Evolutionary conservation across 805 yeast genomes (phyloP), one percentile per base, ranked within the genome.

Genomic region (Pichia thaimueangensis): DNA sequence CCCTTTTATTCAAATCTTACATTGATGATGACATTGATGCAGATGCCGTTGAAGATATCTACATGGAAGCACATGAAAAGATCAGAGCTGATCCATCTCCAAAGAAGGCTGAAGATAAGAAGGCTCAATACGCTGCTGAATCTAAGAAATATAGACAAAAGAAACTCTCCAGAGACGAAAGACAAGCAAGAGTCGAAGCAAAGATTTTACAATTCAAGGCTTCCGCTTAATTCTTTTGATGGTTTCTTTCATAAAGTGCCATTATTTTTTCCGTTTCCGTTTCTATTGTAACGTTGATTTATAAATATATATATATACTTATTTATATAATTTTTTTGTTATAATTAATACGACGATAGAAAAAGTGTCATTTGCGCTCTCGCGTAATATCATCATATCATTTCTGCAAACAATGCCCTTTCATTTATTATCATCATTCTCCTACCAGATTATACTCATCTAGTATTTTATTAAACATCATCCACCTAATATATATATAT

Each of bases 41-140:
- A 61, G 98, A 93, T 65, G 86, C 83, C 58, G 67, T 93, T 60
- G 98, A 93, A 80, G 98, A 93, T 67, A 69, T 93, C 70, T 93
- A 91, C 89, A 61, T 78, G 56, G 83, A 80, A 63, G 98, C 98
- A 64, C 97, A 88, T 73, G 94, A 78, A 67, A 78, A 81, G 61
- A 93, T 93, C 80, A 89, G 97, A 78, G 97, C 68, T 56, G 94
- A 91, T 78, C 98, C 98, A 70, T 49, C 80, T 56, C 79, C 79
- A 84, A 83, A 82, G 77, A 85, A 88, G 67, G 74, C 95, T 63
- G 84, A 80, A 71, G 80, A 79, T 82, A 86, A 86, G 78, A 91
- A 87, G 82, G 96, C 82, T 69, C 93, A 89, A 76, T 91, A 87
- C 80, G 95, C 95, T 78, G 95, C 94, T 69, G 86, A 82, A 73